Base-by-base conservation (phyloP, 345 rosid species). In the Eutrema heterophyllum region DNA sequence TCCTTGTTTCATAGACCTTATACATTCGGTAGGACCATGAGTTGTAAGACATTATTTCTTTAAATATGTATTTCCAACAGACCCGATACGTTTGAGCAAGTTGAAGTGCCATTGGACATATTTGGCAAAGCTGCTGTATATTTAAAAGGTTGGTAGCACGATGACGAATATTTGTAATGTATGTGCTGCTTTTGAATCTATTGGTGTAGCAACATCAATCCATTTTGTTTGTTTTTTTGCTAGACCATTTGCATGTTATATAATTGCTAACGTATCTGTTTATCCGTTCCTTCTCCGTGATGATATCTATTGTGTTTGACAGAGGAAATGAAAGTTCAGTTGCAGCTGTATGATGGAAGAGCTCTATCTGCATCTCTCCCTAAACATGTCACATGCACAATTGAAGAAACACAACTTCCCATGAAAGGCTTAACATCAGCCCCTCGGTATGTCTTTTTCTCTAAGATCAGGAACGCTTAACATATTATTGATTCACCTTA, bases 311-410 rank as follows among this genome's bases (percentile, higher is more conserved):
- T 7, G 13, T 81, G 71, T 56, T 78, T 69, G 54, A 70, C 90
- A 94, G 98, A 91, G 86, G 97, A 86, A 76, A 89, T 91, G 96
- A 86, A 73, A 75, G 92, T 91, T 68, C 75, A 72, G 59, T 54
- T 91, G 80, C 90, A 90, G 75, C 74, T 94, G 62, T 91, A 75
- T 76, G 91, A 88, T 71, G 97, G 87, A 73, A 84, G 83, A 71
- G 86, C 96, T 52, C 82, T 94, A 77, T 81, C 87, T 54, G 97
- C 85, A 70, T 82, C 91, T 50, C 68, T 94, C 72, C 98, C 97
- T 43, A 91, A 85, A 80, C 92, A 86, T 57, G 85, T 89, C 33
- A 85, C 87, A 54, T 91, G 93, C 86, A 82, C 73, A 65, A 86
- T 91, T 59, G 81, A 81, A 64, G 96, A 94, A 67, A 86, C 92